Conservation (phyloP, 2,329 filamentous ascomycete genomes). For the Lecanosticta acicola region DNA sequence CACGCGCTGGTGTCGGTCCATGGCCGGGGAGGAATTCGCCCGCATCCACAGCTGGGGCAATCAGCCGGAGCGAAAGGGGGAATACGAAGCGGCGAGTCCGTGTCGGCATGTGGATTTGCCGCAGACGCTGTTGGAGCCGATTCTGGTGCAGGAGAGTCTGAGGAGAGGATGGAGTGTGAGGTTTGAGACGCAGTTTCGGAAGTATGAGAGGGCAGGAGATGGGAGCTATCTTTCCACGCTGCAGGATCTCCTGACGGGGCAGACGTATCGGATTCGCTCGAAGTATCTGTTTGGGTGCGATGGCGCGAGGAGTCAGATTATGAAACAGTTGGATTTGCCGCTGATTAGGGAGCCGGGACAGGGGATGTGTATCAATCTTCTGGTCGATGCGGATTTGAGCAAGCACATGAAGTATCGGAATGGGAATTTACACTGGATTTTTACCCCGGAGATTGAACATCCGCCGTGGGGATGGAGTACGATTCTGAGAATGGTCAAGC, state of each 20-base stretch:
- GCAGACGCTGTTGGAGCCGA: conserved; percentile 42
- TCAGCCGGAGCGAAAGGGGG: conserved; percentile 35
- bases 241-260: conserved; percentile 33
- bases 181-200: conserved; percentile 37
- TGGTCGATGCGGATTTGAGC: conserved; percentile 47
- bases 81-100: conserved; percentile 39
- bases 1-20: conserved; percentile 41
- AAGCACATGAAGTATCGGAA: conserved; percentile 46
- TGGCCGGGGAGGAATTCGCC: conserved; percentile 43
- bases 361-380: conserved; percentile 47
- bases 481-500: conserved; percentile 56
- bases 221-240: conserved; percentile 34
- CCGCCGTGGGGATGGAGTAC: conserved; percentile 48
- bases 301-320: conserved; percentile 45
- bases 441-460: conserved; percentile 48
- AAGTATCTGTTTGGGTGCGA: conserved; percentile 58
- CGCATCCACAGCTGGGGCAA: conserved; percentile 41
- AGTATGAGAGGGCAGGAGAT: conserved; percentile 20
- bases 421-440: conserved; percentile 58
- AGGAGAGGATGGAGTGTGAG: conserved; percentile 37
- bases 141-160: conserved; percentile 36
- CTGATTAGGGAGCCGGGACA: conserved; percentile 40
- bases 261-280: conserved; percentile 45
- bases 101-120: conserved; percentile 41
- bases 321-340: conserved; percentile 45